A percentile compares a stretch with the other conserved stretches of the same genome.
Evolutionary conservation across 148 eudicot species (phyloP).

Genomic region (Rhododendron ferrugineum): DNA sequence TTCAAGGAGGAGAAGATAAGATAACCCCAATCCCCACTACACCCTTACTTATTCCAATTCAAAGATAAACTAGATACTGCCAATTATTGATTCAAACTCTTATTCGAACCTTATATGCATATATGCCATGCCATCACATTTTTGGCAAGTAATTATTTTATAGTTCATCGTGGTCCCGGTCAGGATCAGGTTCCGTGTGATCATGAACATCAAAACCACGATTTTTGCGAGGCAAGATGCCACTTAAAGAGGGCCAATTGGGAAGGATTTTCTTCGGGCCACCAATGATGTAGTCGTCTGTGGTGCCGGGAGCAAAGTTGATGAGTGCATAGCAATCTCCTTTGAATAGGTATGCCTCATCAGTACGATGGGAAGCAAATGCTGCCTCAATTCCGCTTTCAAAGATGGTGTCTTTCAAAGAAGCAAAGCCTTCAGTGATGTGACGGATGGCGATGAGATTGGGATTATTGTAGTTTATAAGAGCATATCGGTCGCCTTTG

Average conservation of each 20-base stretch:
- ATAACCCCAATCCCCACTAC: too few species aligned
- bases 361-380: neutral
- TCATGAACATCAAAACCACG: neutral
- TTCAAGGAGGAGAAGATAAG: too few species aligned
- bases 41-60: too few species aligned
- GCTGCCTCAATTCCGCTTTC: neutral
- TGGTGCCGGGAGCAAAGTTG: neutral
- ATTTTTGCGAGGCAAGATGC: neutral
- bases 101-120: too few species aligned
- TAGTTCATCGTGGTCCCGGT: too few species aligned
- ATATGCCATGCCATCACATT: too few species aligned
- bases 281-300: neutral
- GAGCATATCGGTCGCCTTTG: neutral
- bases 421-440: neutral
- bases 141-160: too few species aligned
- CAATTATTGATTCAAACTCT: too few species aligned
- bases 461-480: neutral
- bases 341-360: neutral
- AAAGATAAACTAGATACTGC: too few species aligned
- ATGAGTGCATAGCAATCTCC: neutral
- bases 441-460: neutral
- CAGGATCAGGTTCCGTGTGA: too few species aligned
- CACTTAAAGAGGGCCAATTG: conserved; percentile 1
- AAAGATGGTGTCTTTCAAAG: neutral
- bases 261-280: neutral